Conservation (phyloP, 2,329 filamentous ascomycete species). For the Coniella vitis region DNA sequence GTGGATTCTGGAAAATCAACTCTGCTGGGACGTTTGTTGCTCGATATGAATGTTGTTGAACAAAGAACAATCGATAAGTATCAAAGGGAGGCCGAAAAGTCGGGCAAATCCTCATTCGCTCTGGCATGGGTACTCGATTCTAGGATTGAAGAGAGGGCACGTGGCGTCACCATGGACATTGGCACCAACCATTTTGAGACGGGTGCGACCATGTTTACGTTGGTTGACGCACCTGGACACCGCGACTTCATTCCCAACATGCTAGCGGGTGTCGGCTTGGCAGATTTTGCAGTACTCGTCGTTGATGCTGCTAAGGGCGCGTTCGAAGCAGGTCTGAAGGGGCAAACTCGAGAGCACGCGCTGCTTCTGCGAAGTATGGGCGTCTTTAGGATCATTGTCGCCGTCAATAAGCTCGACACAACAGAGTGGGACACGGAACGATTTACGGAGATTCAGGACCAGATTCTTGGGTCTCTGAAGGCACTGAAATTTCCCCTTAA, state of each 20-base stretch:
- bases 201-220: slow-evolving; percentile 78
- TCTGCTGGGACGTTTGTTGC: slow-evolving; percentile 87
- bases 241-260: slow-evolving; percentile 97
- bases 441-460: slow-evolving; percentile 78
- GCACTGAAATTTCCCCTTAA: slow-evolving; percentile 75
- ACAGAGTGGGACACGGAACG: slow-evolving; percentile 75
- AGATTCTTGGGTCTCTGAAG: slow-evolving; percentile 75
- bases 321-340: slow-evolving; percentile 88
- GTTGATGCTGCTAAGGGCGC: slow-evolving; percentile 86
- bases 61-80: slow-evolving; percentile 85
- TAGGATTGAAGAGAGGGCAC: slow-evolving; percentile 76
- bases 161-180: slow-evolving; percentile 94
- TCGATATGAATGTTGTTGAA: slow-evolving; percentile 83
- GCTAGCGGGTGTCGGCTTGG: slow-evolving; percentile 94
- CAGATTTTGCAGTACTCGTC: slow-evolving; percentile 90
- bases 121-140: slow-evolving; percentile 97
- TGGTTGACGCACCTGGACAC: slow-evolving; percentile 91
- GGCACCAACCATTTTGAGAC: slow-evolving; percentile 94
- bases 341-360: slow-evolving; percentile 91
- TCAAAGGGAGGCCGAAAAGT: slow-evolving; percentile 77
- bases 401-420: slow-evolving; percentile 91
- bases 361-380: slow-evolving; percentile 85
- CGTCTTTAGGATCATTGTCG: slow-evolving; percentile 79
- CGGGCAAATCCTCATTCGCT: slow-evolving; percentile 93
- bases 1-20: slow-evolving; percentile 98